These are phyloP conservation scores for Kuraishia ogatae DNA, from an alignment of 805 yeast species.

Conservation along the genomic window DNA sequence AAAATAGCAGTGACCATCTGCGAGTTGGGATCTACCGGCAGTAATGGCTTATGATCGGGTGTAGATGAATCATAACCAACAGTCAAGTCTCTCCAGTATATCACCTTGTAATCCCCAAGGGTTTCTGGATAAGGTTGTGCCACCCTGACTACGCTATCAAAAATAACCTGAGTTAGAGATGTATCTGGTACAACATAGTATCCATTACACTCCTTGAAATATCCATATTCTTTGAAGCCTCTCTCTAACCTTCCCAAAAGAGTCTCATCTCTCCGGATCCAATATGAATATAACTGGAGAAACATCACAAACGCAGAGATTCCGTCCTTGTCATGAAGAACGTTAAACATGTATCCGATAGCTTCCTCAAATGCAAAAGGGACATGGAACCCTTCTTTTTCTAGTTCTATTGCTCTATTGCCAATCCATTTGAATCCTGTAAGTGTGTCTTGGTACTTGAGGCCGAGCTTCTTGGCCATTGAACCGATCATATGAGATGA, in stretches of 20 bases:
- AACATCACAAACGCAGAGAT: slow-evolving; percentile 72
- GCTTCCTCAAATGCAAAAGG: slow-evolving; percentile 96
- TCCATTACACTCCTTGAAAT: slow-evolving; percentile 78
- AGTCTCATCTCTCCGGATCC: slow-evolving; percentile 31
- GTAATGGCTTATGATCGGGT: slow-evolving; percentile 40
- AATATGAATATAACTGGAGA: slow-evolving; percentile 53
- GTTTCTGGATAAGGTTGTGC: slow-evolving; percentile 30
- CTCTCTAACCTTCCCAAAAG: slow-evolving; percentile 43
- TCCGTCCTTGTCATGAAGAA: slow-evolving; percentile 90
- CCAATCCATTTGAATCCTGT: slow-evolving; percentile 99
- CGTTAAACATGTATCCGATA: slow-evolving; percentile 84
- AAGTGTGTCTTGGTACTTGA: slow-evolving; percentile 68
- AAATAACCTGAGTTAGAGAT: slow-evolving; percentile 41
- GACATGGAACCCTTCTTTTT: slow-evolving; percentile 51
- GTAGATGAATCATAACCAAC: slow-evolving; percentile 72
- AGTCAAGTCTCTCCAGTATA: slow-evolving; percentile 78
- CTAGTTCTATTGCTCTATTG: slow-evolving; percentile 70
- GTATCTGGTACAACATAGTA: slow-evolving; percentile 64
- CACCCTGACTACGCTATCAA: slow-evolving; percentile 31
- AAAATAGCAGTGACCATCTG: slow-evolving; percentile 76
- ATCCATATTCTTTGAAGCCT: slow-evolving; percentile 65
- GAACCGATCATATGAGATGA: slow-evolving; percentile 73
- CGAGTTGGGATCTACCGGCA: slow-evolving; percentile 65
- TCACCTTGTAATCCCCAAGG: slow-evolving; percentile 52
- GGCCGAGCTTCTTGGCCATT: slow-evolving; percentile 56